Base-by-base conservation (phyloP, 768 basidiomycete genomes). In the Tulasnella sp. region DNA sequence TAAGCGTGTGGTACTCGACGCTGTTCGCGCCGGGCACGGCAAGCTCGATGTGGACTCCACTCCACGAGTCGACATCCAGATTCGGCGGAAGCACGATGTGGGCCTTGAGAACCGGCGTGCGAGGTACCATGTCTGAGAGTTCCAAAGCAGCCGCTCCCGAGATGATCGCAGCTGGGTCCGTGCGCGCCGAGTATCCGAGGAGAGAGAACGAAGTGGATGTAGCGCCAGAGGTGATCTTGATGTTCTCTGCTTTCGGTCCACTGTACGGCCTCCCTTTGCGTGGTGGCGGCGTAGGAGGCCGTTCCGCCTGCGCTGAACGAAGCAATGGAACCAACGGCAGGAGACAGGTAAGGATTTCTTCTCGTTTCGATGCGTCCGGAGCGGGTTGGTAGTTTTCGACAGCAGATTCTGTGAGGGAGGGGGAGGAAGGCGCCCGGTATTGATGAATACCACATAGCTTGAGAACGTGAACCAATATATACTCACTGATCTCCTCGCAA, bases 1-100 rank as follows among this genome's bases (percentile, higher is more conserved):
- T 37, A 50, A 78, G 37, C 5, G 77, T 78, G n/a, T 78, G 31
- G 54, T 60, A 78, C 24, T 78, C 77, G 31, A 78, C 22, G n/a
- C 40, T 60, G 16, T 50, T 58, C 40, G 77, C 77, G 18, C 77
- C 77, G 24, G 77, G 77, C 16, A 60, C 48, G n/a, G 31, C n/a
- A 16, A 78, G 48, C 77, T 78, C 77, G 31, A 42, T 41, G 9
- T 37, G 34, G 42, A 78, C 28, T 37, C 77, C 77, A 41, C 48
- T 11, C 77, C 77, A 78, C 34, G 7, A 22, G 18, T 46, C 42
- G 28, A 60, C 37, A 22, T 50, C 20, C 14, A 78, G n/a, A 28
- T 41, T 54, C 8, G 77, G 58, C 3, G 77, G 54, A 18, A 78
- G 60, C 7, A 41, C 46, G 20, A 78, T 16, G 34, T 78, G 77